phyloP scores from a whole-genome alignment of 2,329 filamentous ascomycete species.

The Elsinoe perseae region DNA sequence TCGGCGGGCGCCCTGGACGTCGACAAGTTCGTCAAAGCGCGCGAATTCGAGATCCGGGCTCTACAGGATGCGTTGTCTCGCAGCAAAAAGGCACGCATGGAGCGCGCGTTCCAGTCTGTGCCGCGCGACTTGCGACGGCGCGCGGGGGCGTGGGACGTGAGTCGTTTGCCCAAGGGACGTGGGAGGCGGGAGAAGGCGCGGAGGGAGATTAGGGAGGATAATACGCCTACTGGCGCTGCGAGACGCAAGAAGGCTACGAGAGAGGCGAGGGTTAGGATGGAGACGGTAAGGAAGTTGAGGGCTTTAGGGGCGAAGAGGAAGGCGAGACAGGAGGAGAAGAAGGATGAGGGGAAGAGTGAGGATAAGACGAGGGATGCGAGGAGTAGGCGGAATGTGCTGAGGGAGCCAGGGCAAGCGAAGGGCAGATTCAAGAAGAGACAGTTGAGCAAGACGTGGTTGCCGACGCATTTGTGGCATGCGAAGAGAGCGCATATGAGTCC shows the following conservation, averaged over 20 bases:
- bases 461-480: constrained; percentile 88
- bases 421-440: constrained; percentile 80
- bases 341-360: constrained; percentile 28
- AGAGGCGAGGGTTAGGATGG: constrained; percentile 55
- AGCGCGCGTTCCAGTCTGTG: constrained; percentile 82
- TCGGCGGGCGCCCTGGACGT: constrained; percentile 73
- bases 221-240: constrained; percentile 71
- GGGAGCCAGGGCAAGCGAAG: constrained; percentile 53
- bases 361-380: constrained; percentile 47
- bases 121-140: constrained; percentile 75
- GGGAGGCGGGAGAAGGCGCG: constrained; percentile 62
- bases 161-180: constrained; percentile 73
- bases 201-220: constrained; percentile 77
- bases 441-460: constrained; percentile 82
- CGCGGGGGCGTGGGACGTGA: constrained; percentile 92
- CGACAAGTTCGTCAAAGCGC: constrained; percentile 71
- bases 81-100: constrained; percentile 56
- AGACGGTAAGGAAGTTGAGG: constrained; percentile 65
- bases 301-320: constrained; percentile 49
- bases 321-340: constrained; percentile 28
- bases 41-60: constrained; percentile 82
- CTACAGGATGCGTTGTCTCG: constrained; percentile 74
- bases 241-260: constrained; percentile 52
- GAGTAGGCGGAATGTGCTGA: constrained; percentile 62
- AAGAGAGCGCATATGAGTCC: constrained; percentile 86